Evolutionary conservation across 2,329 filamentous ascomycete species (phyloP), one percentile per base, ranked within the genome.

Genomic region (Penicillium sumatraense): DNA sequence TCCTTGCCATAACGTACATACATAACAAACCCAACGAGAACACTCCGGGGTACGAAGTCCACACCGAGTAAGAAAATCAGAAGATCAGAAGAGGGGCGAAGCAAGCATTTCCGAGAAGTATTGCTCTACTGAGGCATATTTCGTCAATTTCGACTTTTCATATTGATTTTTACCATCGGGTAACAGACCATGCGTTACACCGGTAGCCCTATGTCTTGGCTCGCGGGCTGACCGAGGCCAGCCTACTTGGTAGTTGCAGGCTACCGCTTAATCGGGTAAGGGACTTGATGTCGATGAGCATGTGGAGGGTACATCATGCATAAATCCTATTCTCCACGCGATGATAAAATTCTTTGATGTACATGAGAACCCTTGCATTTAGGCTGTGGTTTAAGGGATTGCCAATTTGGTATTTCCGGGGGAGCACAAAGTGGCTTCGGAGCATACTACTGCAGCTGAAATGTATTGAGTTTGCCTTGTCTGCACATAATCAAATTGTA

Each of bases 131-230:
- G 42, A 46, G 27, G 42, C 26, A 46, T 46, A 46, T 46, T 20
- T 31, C 21, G 14, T 46, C 24, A 31, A 18, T 16, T 14, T 18
- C 26, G 10, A n/a, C 8, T 20, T 31, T 23, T 46, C 27, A 23
- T 46, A 31, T 21, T 33, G 27, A 46, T 14, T 26, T 44, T 44
- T 33, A 46, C 24, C 5, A 6, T 24, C 24, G 41, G 41, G 41
- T 45, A 13, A 27, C 11, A 26, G 23, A 10, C 40, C 11, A 24
- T 27, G 24, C 41, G 16, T 20, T 46, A 46, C 18, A 24, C 42
- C 16, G 27, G 14, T 46, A 44, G 40, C 42, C 42, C 27, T 46
- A 46, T 31, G 26, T 31, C 27, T 46, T 46, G 42, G 42, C 42
- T 31, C n/a, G 18, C 26, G 40, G 40, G 16, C 24, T 44, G 40